These are phyloP conservation scores for Rhizophagus clarus DNA, from an alignment of 192 early-diverging fungal species.

Conservation along the genomic window DNA sequence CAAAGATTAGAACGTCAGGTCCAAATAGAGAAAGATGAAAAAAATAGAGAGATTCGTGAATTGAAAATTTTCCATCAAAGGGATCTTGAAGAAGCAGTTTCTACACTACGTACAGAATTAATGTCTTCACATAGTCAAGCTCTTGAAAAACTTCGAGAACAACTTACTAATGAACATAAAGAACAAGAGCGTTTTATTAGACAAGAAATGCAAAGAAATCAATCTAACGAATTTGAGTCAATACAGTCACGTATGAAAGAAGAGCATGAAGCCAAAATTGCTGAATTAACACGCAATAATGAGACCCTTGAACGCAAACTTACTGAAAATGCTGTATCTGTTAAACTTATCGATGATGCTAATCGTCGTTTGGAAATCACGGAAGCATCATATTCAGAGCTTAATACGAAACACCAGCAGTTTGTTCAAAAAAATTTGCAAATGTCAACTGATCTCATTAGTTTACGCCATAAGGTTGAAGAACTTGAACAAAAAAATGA, in stretches of 20 bases:
- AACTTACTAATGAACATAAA: background rate
- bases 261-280: background rate
- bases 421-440: background rate
- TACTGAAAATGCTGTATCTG: slow-evolving; percentile 1
- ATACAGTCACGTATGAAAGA: background rate
- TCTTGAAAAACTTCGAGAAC: slow-evolving; percentile 12
- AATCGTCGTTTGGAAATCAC: background rate
- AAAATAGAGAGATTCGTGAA: background rate
- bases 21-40: background rate
- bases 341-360: background rate
- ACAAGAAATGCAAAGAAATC: background rate
- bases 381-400: background rate
- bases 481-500: background rate
- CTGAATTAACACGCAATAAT: background rate
- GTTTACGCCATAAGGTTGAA: background rate
- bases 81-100: background rate
- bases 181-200: background rate
- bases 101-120: background rate
- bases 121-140: background rate
- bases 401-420: background rate
- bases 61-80: background rate
- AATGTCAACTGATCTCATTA: background rate
- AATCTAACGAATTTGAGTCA: background rate
- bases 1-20: background rate
- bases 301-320: background rate